phyloP scores from a whole-genome alignment of 176 grass and related monocot genomes.

The maize (Zea mays) region Zm-B73-REFERENCE-NAM-5.0 NC_050105.1:31492001-31492500 shows the following conservation, averaged over 20 bases:
- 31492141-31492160: background rate
- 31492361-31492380: slow-evolving; percentile 58
- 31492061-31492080: slow-evolving; percentile 20
- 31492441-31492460: slow-evolving; percentile 40
- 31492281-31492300: slow-evolving; percentile 71
- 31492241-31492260: slow-evolving; percentile 52
- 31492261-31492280: slow-evolving; percentile 51
- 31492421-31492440: slow-evolving; percentile 32
- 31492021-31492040: slow-evolving; percentile 60
- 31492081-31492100: background rate
- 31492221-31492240: slow-evolving; percentile 49
- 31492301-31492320: slow-evolving; percentile 36
- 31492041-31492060: slow-evolving; percentile 67
- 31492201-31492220: background rate
- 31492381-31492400: slow-evolving; percentile 50
- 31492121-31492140: no score
- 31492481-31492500: slow-evolving; percentile 47
- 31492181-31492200: slow-evolving; percentile 7
- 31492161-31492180: background rate
- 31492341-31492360: slow-evolving; percentile 48
- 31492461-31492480: slow-evolving; percentile 59
- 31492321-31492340: slow-evolving; percentile 31
- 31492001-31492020: slow-evolving; percentile 67
- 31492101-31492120: no score
- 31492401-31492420: slow-evolving; percentile 38